Base-by-base conservation (phyloP, 129 eudicot species). In the Ambrosia trifida region DNA sequence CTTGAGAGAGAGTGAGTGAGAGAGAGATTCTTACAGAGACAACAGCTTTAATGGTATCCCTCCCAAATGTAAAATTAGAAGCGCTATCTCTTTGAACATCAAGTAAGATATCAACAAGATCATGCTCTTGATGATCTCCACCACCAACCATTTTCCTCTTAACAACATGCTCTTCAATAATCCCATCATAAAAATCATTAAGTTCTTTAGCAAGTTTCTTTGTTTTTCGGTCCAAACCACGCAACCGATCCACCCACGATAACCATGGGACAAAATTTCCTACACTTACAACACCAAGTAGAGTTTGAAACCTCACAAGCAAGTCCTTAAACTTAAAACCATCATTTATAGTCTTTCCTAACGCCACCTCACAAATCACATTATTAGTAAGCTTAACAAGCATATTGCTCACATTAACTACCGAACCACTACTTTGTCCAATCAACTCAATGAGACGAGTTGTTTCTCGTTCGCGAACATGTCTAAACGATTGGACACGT, bases 231-330 rank as follows among this genome's bases (percentile, higher is more conserved):
- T 75, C 71, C 31, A 79, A 40, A 9, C 82, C 84, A 28, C 38
- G 61, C 6, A 79, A 1, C 30, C 30, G 1, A 72, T 79, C 70
- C 13, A 79, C 70, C 84, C 81, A 83, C 7, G 66, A 60, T 3
- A 83, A 30, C 84, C 83, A 79, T 30, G 87, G 87, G 11, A 83
- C 35, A 49, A 54, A 83, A 66, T 68, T 79, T 20, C 80, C 81
- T 6, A 71, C 77, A 20, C 57, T 16, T 20, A 79, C 36, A 2
- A 38, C 49, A 2, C 79, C 84, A 19, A 83, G 53, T 7, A 76
- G 13, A 16, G 40, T 54, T 19, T 28, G 24, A 50, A 79, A 66
- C 40, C 66, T 72, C 24, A 11, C 35, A 35, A 83, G 38, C 56
- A 75, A 31, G 40, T 66, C 65, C 64, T 32, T 73, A 16, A 84